These are phyloP conservation scores for Odontarrhena argentea DNA, from an alignment of 345 rosid genomes.

Conservation along the genomic window DNA sequence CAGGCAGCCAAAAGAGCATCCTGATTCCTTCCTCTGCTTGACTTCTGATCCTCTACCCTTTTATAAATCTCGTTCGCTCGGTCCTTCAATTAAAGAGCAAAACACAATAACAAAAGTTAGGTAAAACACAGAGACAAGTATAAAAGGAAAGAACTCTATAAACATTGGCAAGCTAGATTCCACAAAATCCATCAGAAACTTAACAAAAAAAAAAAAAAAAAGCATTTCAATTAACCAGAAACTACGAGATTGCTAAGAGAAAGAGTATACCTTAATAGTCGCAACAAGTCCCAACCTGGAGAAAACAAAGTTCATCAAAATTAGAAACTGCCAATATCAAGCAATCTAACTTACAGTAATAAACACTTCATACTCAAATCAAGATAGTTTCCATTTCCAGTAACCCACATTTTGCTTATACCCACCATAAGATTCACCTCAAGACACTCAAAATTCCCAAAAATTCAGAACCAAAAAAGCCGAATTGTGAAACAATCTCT, in stretches of 20 bases:
- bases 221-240: neutral
- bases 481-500: neutral
- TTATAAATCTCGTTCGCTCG: constrained; percentile 97
- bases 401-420: constrained; percentile 19
- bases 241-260: constrained; percentile 1
- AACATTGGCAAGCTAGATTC: constrained; percentile 6
- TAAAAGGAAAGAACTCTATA: neutral
- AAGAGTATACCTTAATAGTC: constrained; percentile 78
- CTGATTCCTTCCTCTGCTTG: constrained; percentile 99
- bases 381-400: neutral
- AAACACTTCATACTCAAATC: neutral
- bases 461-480: neutral
- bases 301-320: constrained; percentile 31
- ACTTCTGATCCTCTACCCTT: constrained; percentile 96
- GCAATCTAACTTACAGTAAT: neutral
- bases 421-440: neutral
- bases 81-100: constrained; percentile 54
- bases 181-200: constrained; percentile 10
- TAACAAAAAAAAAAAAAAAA: neutral
- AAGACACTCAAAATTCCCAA: neutral
- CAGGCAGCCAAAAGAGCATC: constrained; percentile 99
- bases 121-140: neutral
- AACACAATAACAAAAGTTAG: neutral
- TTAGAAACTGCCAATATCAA: constrained; percentile 9
- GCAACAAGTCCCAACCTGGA: constrained; percentile 97